Evolutionary conservation across 257 asterid genomes (phyloP), one percentile per base, ranked within the genome.

Genomic region (Solanum paucissectum): DNA sequence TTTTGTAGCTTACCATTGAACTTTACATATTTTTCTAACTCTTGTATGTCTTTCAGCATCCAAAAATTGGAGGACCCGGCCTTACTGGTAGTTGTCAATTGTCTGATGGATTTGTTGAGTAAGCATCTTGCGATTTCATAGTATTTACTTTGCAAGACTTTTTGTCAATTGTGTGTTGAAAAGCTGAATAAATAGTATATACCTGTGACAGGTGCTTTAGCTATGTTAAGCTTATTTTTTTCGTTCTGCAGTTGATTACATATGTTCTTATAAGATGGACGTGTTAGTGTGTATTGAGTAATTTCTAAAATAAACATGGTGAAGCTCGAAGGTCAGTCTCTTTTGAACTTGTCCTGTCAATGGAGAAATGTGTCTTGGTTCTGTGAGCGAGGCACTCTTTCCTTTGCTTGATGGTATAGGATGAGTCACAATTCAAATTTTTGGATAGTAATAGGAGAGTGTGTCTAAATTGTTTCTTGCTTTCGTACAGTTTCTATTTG

Each of bases 61-160:
- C 99, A 55, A 92, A 87, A 89, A 90, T 95, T 34, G 99, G 99
- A 37, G 99, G 98, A 69, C 98, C 98, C 33, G 99, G 99, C 86
- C 98, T 97, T 74, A 90, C 94, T 87, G 99, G 99, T 87, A 72
- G 91, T 83, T 93, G 93, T 90, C 93, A 89, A 79, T 91, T 93
- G 84, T 60, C 98, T 44, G 96, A 96, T 85, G 99, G 98, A 90
- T 94, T 91, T 90, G 79, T 87, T 12, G 99, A 97, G 99, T 96
- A 93, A 94, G 99, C 91, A 87, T 86, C 87, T 12, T 29, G 25
- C 62, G 29, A 9, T 46, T 16, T 77, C 38, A 42, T 42, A 77
- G 38, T 77, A 27, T 42, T 42, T 77, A 10, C 60, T 76, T 40
- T 40, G 84, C 60, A 40, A 76, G 23, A n/a, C 8, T 4, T 75